Evolutionary conservation across 179 eudicot species (phyloP).

Genomic region (Drosera spatulata): DNA sequence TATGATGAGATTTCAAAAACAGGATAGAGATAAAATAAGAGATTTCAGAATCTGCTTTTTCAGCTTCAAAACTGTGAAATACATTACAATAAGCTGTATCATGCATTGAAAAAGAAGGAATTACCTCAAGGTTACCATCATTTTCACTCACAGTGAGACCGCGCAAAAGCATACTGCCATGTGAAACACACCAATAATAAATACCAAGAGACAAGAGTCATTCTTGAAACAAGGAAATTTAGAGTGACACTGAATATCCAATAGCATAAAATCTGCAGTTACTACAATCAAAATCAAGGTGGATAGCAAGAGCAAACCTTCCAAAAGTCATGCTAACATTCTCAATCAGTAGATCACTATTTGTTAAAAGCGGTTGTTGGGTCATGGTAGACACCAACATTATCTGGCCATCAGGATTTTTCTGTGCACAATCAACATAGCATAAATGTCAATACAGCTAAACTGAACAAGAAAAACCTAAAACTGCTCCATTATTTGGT

Average conservation of each 20-base stretch:
- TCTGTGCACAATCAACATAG: constrained; percentile 24
- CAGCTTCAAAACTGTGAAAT: neutral
- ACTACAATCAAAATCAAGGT: neutral
- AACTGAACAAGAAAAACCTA: constrained; percentile 1
- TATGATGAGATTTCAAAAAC: neutral
- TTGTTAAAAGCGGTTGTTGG: constrained; percentile 60
- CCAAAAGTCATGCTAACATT: constrained; percentile 93
- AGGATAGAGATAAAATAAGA: too few species aligned
- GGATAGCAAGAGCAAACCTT: constrained; percentile 39
- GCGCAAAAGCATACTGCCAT: constrained; percentile 82
- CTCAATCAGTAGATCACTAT: constrained; percentile 51
- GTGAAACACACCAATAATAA: constrained; percentile 8
- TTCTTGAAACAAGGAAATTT: constrained; percentile 4
- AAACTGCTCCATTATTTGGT: neutral
- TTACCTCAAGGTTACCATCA: constrained; percentile 94
- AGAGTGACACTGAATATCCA: neutral
- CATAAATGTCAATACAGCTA: constrained; percentile 4
- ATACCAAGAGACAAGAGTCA: constrained; percentile 8
- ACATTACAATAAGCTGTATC: neutral
- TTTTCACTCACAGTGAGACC: constrained; percentile 74
- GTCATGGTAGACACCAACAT: constrained; percentile 77
- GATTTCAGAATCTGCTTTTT: too few species aligned
- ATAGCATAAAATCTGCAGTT: neutral
- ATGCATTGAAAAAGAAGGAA: neutral
- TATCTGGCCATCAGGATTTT: constrained; percentile 75